Conservation (phyloP, 2,329 filamentous ascomycete species). For the Aspergillus caelatus region DNA sequence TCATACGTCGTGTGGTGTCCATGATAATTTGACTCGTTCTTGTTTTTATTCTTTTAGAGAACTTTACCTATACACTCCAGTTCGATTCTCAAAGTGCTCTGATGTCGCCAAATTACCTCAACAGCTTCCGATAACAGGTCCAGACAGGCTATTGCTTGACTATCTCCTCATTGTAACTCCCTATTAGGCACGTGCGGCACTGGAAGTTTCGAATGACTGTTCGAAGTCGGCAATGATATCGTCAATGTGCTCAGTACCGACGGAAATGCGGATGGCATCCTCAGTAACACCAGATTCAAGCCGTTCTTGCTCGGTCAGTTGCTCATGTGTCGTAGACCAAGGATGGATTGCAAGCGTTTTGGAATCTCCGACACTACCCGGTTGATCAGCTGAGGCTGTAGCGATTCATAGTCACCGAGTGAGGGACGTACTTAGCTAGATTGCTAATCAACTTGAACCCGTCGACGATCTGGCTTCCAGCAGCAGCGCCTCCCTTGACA, state of each 20-base stretch:
- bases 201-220: slow-evolving; percentile 73
- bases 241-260: slow-evolving; percentile 95
- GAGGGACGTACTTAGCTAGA: slow-evolving; percentile 70
- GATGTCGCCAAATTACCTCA: neutral
- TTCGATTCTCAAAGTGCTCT: neutral
- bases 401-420: neutral
- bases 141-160: neutral
- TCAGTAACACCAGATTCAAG: slow-evolving; percentile 77
- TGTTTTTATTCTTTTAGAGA: neutral
- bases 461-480: slow-evolving; percentile 87
- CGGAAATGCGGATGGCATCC: slow-evolving; percentile 92
- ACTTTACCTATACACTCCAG: neutral
- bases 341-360: slow-evolving; percentile 96
- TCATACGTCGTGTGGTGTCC: neutral
- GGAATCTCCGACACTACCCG: slow-evolving; percentile 75
- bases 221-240: slow-evolving; percentile 96
- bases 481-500: slow-evolving; percentile 82
- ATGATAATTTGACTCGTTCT: neutral
- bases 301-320: slow-evolving; percentile 82
- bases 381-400: slow-evolving; percentile 14
- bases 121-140: too few relatives aligned
- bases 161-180: neutral
- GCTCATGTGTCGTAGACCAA: slow-evolving; percentile 93
- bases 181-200: slow-evolving; percentile 19
- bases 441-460: slow-evolving; percentile 95